Percentiles rank a stretch among this genome's conserved stretches.
These are phyloP conservation scores for Evansstolkia leycettana DNA, from an alignment of 495 filamentous ascomycete genomes.

Conservation along the genomic window DNA sequence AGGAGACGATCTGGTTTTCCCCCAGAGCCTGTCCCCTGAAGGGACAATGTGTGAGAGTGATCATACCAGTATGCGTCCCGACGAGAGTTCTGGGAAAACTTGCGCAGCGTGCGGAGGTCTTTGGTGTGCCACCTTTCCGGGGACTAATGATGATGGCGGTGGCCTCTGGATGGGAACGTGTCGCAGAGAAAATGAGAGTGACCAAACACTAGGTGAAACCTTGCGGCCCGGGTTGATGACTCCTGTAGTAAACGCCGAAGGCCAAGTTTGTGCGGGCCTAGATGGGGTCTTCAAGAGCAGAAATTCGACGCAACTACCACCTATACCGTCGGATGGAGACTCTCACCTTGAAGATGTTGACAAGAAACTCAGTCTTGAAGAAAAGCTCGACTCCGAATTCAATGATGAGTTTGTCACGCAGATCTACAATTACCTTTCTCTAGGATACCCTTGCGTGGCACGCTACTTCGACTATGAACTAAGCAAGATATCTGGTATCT, in stretches of 20 bases:
- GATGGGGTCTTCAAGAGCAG: no score
- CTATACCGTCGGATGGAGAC: neutral
- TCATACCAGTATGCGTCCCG: slow-evolving; percentile 24
- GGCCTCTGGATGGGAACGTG: slow-evolving; percentile 61
- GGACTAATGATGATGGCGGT: slow-evolving; percentile 21
- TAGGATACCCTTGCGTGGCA: slow-evolving; percentile 78
- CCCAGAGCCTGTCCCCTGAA: slow-evolving; percentile 64
- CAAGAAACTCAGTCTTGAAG: slow-evolving; percentile 36
- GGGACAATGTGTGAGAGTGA: slow-evolving; percentile 65
- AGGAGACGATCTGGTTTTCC: slow-evolving; percentile 61
- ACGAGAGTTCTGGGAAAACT: slow-evolving; percentile 26
- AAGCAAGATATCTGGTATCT: slow-evolving; percentile 58
- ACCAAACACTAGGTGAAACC: neutral
- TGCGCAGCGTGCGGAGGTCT: slow-evolving; percentile 22
- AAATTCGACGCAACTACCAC: neutral
- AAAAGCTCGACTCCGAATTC: slow-evolving; percentile 53
- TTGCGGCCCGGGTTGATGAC: slow-evolving; percentile 12
- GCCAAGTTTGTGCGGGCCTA: neutral
- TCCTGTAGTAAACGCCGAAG: slow-evolving; percentile 11
- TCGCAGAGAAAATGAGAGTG: slow-evolving; percentile 9
- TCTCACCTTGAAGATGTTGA: slow-evolving; percentile 17
- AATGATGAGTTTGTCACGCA: slow-evolving; percentile 80
- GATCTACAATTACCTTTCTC: slow-evolving; percentile 89
- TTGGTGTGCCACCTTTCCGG: slow-evolving; percentile 23
- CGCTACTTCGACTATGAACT: slow-evolving; percentile 74